Base-by-base conservation (phyloP, 2,329 filamentous ascomycete species). In the Ceratocystis albifundus region DNA sequence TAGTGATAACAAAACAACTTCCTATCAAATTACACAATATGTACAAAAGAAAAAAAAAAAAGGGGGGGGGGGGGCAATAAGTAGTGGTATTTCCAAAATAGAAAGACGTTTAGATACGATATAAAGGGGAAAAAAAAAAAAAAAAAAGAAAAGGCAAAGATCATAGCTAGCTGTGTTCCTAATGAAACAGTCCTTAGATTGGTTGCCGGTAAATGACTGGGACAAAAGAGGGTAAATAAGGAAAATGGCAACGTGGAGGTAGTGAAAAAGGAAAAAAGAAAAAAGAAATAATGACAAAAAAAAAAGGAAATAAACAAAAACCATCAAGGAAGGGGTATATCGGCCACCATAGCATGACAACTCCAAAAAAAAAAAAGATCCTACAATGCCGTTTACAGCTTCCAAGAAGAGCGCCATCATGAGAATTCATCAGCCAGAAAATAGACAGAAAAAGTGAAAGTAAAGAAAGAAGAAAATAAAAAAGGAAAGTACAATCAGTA, bases 241-340 rank as follows among this genome's bases (percentile, higher is more conserved):
- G 44, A 6, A 64, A 64, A 64, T 28, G 53, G n/a, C 36, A 41
- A 28, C 32, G 45, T 5, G 22, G 70, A 74, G 10, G 36, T 8
- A 12, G 36, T 41, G 10, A 1, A 3, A 12, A 10, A 41, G 72
- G 73, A 71, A 62, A 68, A 64, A 55, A 67, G 62, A 68, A 36
- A 62, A 59, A 62, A 67, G 41, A 46, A 6, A n/a, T n/a, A n/a
- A n/a, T n/a, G n/a, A n/a, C n/a, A n/a, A n/a, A 71, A 62, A 68
- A 64, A 55, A 67, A 64, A 68, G 30, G 59, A 59, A 62, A 67
- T 28, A 46, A 6, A 61, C 8, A 30, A 64, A 61, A 22, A 50
- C 32, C 45, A 36, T 64, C 44, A 25, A 50, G n/a, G n/a, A 53
- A 53, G 10, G 53, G 22, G 28, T 57, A 57, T 57, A 57, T 22